Evolutionary conservation across 495 filamentous ascomycete species (phyloP).

Genomic region (Penicillium macrosclerotiorum): DNA sequence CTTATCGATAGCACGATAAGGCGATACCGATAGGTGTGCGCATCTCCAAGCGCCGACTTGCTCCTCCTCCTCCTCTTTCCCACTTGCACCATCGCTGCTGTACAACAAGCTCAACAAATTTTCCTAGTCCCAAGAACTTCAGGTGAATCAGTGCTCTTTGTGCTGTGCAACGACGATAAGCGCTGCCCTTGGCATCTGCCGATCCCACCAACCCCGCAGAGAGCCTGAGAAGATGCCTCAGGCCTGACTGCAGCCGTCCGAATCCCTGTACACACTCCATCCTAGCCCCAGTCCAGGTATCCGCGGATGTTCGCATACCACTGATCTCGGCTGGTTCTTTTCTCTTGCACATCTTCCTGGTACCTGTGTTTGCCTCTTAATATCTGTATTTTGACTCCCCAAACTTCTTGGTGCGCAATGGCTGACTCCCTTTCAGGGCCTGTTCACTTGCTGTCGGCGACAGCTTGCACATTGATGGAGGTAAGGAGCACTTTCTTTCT

Average conservation of each 20-base stretch:
- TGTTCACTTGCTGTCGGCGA: background rate
- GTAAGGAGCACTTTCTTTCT: slow-evolving; percentile 9
- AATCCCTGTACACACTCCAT: slow-evolving; percentile 11
- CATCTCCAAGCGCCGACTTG: background rate
- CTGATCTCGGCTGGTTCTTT: slow-evolving; percentile 3
- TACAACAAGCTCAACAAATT: background rate
- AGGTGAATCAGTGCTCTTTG: background rate
- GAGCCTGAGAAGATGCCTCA: slow-evolving; percentile 4
- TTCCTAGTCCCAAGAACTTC: background rate
- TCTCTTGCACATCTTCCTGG: background rate
- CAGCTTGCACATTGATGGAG: slow-evolving; percentile 9
- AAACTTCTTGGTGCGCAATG: background rate
- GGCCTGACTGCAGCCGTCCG: slow-evolving; percentile 13
- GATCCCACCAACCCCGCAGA: background rate
- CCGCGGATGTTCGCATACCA: slow-evolving; percentile 14
- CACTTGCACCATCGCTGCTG: background rate
- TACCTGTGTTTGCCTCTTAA: background rate
- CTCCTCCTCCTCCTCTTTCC: slow-evolving; percentile 13
- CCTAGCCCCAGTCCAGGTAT: slow-evolving; percentile 10
- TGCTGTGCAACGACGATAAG: background rate
- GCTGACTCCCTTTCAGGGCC: slow-evolving; percentile 1
- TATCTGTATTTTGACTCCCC: slow-evolving; percentile 2
- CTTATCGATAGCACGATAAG: slow-evolving; percentile 4
- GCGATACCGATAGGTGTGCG: slow-evolving; percentile 2
- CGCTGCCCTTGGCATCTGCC: background rate